Evolutionary conservation across 2,329 filamentous ascomycete species (phyloP), one percentile per base, ranked within the genome.

Genomic region (Nemania sp.): DNA sequence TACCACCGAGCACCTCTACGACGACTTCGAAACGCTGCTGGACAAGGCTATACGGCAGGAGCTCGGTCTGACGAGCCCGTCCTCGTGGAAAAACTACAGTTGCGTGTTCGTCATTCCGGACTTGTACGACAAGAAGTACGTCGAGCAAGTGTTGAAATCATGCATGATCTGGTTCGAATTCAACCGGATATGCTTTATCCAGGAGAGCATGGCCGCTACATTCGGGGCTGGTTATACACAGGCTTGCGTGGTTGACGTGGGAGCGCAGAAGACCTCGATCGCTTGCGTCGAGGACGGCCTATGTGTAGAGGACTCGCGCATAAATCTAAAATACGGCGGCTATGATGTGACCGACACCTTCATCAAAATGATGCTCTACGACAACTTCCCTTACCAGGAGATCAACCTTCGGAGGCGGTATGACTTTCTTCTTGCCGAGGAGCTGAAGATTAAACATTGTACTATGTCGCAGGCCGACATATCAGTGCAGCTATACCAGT

Each of bases 81-180:
- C 87, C 64, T 86, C 93, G 46, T 95, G 92, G 86, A 82, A 82
- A 49, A 89, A 95, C 69, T 97, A 97, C 73, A 94, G 90, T 65
- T 97, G 91, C 64, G 92, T 97, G n/a, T 91, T 97, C 66, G 86
- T 99, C 59, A 95, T 99, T 41, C 94, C 94, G 0, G 94, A 99
- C 70, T 79, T 99, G 8, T 99, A 97, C 73, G 94, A 99, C 74
- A 95, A 96, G 71, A 84, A 84, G 45, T 96, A 97, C 61, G 90
- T 97, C 15, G 90, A 91, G 44, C 86, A 89, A 68, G 77, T 95
- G 8, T 78, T 99, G 36, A 87, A 92, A 51, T 90, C 94, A 55
- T 84, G 93, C 64, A 88, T 97, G 77, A 86, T 83, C 42, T 92
- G 93, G 74, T 94, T 97, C 67, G 88, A 91, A 52, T 96, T 99